These are phyloP conservation scores for Phytopythium litorale DNA, from an alignment of 352 stramenopile genomes.

Conservation along the genomic window DNA sequence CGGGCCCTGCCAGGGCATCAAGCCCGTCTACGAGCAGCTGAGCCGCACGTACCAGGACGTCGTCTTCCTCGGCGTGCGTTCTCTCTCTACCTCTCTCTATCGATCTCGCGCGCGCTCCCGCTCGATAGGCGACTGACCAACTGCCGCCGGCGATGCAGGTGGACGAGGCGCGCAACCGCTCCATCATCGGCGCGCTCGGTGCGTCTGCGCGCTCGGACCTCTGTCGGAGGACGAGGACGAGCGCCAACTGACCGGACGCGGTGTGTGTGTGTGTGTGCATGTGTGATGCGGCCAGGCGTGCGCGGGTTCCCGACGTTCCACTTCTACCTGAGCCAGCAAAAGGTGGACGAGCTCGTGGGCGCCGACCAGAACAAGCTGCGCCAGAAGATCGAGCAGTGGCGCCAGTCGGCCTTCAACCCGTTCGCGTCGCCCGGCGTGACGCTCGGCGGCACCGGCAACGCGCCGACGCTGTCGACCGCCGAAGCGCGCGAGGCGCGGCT, in stretches of 20 bases:
- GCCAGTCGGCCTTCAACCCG: slow-evolving; percentile 82
- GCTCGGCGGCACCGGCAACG: slow-evolving; percentile 23
- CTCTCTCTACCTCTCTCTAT: not conserved
- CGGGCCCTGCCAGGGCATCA: slow-evolving; percentile 85
- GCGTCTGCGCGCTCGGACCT: slow-evolving; percentile 1
- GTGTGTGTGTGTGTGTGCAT: not conserved
- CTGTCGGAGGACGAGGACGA: not conserved
- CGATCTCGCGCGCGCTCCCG: too few species aligned
- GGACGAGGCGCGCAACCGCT: slow-evolving; percentile 81
- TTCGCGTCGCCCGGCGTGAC: slow-evolving; percentile 75
- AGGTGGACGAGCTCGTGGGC: slow-evolving; percentile 87
- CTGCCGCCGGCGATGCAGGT: slow-evolving; percentile 16
- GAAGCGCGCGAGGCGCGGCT: slow-evolving; percentile 80
- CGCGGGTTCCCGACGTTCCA: slow-evolving; percentile 89
- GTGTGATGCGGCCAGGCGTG: slow-evolving; percentile 28
- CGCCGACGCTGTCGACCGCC: slow-evolving; percentile 27
- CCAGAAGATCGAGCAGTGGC: slow-evolving; percentile 87
- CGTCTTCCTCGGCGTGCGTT: slow-evolving; percentile 66
- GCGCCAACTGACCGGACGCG: not conserved
- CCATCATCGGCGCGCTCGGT: slow-evolving; percentile 72
- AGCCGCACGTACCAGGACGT: slow-evolving; percentile 82
- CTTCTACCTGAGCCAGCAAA: slow-evolving; percentile 87
- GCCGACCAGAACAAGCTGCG: slow-evolving; percentile 80
- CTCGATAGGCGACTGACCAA: not conserved
- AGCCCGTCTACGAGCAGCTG: slow-evolving; percentile 78